Base-by-base conservation (phyloP, 352 stramenopile genomes). In the Pythium brachiatum region DNA sequence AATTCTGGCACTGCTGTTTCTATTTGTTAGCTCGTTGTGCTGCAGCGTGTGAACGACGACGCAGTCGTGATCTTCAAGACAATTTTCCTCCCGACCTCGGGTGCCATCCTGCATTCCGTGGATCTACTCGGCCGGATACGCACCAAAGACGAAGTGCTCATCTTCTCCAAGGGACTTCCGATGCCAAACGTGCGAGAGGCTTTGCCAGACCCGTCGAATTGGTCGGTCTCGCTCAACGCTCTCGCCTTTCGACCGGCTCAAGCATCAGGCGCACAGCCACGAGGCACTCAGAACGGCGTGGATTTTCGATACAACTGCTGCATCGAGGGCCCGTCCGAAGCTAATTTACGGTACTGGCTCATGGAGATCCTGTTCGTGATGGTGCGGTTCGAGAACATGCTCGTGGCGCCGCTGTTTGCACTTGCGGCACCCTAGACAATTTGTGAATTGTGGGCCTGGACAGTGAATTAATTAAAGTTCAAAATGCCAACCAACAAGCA, bases 321-420 rank as follows among this genome's bases (percentile, higher is more conserved):
- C 44, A 59, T 79, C 16, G 27, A 50, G 41, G 53, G 70, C 21
- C 65, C 73, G 3, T 59, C 65, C 16, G 58, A 64, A 8, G 36
- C 54, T 0, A 64, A 78, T 20, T 46, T 74, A 13, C 64, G 69
- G 29, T 79, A 71, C 43, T 80, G 75, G 75, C 62, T 83, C 50
- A 66, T 75, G 54, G 75, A 83, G 66, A 75, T 79, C 56, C 46
- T 83, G 16, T 83, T 72, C 50, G 62, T 80, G 5, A 56, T 78
- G 44, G 60, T 82, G 39, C 72, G 72, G 36, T 82, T 79, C 53
- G 72, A 82, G 60, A 74, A 52, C 38, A 53, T 75, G 60, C 72
- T 82, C 57, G 61, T 76, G 32, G 34, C 66, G 1, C 69, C 72
- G 20, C 50, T 53, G 15, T 64, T 64, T 27, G 48, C 34, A 18